These are phyloP conservation scores for Scorias spongiosa DNA, from an alignment of 2,329 filamentous ascomycete genomes.

Conservation along the genomic window DNA sequence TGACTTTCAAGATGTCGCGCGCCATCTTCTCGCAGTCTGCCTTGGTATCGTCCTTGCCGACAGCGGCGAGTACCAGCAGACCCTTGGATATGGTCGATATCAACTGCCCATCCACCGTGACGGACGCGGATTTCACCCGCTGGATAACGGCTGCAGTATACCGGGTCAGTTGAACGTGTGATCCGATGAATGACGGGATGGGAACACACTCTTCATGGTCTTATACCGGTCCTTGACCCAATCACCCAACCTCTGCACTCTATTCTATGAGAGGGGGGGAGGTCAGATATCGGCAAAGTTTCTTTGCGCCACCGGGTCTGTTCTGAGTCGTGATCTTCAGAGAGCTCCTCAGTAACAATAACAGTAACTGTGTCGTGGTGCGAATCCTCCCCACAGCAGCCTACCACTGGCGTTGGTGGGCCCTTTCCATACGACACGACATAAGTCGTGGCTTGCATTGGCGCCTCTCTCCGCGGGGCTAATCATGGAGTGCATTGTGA, in stretches of 20 bases:
- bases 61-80: slow-evolving; percentile 77
- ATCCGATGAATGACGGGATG: background rate
- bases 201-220: slow-evolving; percentile 25
- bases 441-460: too few species aligned
- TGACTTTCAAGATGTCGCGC: slow-evolving; percentile 74
- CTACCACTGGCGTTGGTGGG: too few species aligned
- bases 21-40: slow-evolving; percentile 78
- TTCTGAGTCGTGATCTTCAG: background rate
- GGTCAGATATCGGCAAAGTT: too few species aligned
- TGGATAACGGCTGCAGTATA: slow-evolving; percentile 63
- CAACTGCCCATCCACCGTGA: slow-evolving; percentile 81
- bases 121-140: slow-evolving; percentile 84
- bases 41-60: slow-evolving; percentile 77
- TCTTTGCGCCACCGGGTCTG: background rate
- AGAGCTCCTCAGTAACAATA: background rate
- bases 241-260: too few species aligned
- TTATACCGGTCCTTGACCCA: background rate
- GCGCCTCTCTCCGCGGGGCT: too few species aligned
- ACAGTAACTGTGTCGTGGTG: too few species aligned
- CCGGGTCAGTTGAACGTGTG: slow-evolving; percentile 5
- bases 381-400: too few species aligned
- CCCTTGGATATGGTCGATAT: slow-evolving; percentile 86
- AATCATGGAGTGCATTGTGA: too few species aligned
- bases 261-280: too few species aligned
- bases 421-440: too few species aligned